Evolutionary conservation across 371 early-diverging fungal genomes (phyloP).

Genomic region (Mortierella sp.): DNA sequence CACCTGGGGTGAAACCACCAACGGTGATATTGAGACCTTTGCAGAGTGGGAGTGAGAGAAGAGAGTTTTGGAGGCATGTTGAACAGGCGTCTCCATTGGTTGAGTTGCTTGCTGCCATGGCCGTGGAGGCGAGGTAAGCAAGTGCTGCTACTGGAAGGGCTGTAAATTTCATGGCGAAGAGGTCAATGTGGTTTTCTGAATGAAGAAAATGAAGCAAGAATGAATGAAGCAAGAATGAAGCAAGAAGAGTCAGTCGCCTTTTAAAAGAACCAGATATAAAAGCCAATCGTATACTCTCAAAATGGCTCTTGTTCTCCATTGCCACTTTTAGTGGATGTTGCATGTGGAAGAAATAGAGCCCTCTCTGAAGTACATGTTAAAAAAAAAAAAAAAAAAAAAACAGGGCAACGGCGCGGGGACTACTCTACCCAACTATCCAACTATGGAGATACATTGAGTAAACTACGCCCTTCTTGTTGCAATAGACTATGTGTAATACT

Average conservation of each 20-base stretch:
- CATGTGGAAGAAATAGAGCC: neutral
- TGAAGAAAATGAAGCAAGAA: neutral
- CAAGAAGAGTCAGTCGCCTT: neutral
- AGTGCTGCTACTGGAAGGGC: neutral
- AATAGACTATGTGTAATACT: too few species aligned
- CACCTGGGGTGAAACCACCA: conserved; percentile 17
- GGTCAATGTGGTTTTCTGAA: neutral
- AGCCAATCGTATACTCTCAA: too few species aligned
- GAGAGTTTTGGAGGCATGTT: conserved; percentile 18
- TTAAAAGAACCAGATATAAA: too few species aligned
- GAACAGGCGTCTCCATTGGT: neutral
- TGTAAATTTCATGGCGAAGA: conserved; percentile 5
- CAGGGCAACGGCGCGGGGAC: too few species aligned
- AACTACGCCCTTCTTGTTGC: too few species aligned
- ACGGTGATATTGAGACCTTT: conserved; percentile 29
- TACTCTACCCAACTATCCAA: too few species aligned
- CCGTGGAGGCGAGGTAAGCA: neutral
- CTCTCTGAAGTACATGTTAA: neutral
- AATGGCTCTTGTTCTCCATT: neutral
- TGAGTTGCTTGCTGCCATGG: neutral
- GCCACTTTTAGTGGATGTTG: neutral
- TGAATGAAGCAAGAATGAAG: neutral
- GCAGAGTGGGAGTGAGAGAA: conserved; percentile 25
- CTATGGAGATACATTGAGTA: neutral
- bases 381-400: too few species aligned